Percentiles rank a stretch among this genome's conserved stretches.
Conservation (phyloP, 1,139 yeast genomes). For the Zygoascus meyerae region DNA sequence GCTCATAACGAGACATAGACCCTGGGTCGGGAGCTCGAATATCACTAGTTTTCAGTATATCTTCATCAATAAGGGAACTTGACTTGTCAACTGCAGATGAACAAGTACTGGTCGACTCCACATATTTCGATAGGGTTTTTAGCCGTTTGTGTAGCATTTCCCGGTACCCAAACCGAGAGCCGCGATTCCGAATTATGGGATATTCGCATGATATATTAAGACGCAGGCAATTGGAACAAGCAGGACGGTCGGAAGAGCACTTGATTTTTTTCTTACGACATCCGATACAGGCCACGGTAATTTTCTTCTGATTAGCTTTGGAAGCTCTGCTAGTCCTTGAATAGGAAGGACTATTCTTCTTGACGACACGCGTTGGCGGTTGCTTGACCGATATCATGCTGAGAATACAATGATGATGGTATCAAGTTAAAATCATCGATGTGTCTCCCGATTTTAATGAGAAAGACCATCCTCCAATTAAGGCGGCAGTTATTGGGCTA, state of each 20-base stretch:
- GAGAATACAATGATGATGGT: neutral
- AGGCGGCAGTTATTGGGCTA: too few species aligned
- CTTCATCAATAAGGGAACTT: neutral
- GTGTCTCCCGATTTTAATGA: neutral
- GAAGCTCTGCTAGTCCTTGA: neutral
- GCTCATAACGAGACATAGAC: neutral
- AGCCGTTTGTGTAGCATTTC: conserved; percentile 33
- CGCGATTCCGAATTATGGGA: conserved; percentile 34
- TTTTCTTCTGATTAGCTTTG: conserved; percentile 23
- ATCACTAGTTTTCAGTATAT: neutral
- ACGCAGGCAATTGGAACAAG: conserved; percentile 35
- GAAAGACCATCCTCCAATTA: too few species aligned
- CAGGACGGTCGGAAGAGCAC: conserved; percentile 37
- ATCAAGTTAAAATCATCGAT: neutral
- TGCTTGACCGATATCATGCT: conserved; percentile 9
- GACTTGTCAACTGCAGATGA: neutral
- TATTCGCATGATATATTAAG: conserved; percentile 34
- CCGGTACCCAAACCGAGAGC: conserved; percentile 35
- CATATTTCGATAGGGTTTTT: conserved; percentile 21
- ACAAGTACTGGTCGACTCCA: neutral
- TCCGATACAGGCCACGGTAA: conserved; percentile 35
- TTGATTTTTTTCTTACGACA: conserved; percentile 36
- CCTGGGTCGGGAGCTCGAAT: neutral
- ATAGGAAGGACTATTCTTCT: neutral
- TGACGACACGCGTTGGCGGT: neutral